Base-by-base conservation (phyloP, 108 stramenopile genomes). In the Pseudonitzschia pungens region DNA sequence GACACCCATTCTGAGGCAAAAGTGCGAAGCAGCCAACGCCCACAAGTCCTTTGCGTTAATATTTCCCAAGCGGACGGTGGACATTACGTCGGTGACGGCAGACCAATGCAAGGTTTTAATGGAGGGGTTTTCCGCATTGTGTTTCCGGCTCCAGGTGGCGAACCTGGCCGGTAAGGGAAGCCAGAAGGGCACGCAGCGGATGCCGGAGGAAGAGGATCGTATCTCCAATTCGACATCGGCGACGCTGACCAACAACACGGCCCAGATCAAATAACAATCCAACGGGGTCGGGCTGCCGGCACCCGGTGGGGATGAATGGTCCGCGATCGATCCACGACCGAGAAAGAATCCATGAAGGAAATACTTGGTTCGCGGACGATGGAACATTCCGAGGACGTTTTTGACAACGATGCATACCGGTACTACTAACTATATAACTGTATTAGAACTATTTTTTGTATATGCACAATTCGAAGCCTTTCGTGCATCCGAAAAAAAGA, bases 101-200 rank as follows among this genome's bases (percentile, higher is more conserved):
- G 93, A 95, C 82, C 93, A 95, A 57, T 95, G 93, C 79, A 95
- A 95, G 77, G 93, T 95, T 3, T 73, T 95, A 69, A 92, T 95
- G 91, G 93, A 95, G 80, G 93, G 93, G 18, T 95, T 95, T 73
- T 85, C 84, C 11, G 93, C 93, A 3, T 70, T 95, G 65, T 95
- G 93, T 60, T 95, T 95, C 71, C 77, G 93, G 29, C 80, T 95
- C 69, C 93, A 95, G 76, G 88, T 95, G 41, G 93, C 93, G 29
- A 90, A 89, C 58, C 78, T 90, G 59, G 89, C 89, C 27, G 84
- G 84, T 15, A 75, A 83, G 31, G 81, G 85, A 21, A 71, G 50
- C 64, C 68, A 66, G 50, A 54, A 65, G 69, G 77, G 74, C 48
- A 60, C 44, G 28, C 73, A 75, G 57, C 67, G 52, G 77, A 79